Percentiles rank a stretch among this genome's conserved stretches.
Conservation (phyloP, 352 stramenopile species). For the Phytophthora hybrid region DNA sequence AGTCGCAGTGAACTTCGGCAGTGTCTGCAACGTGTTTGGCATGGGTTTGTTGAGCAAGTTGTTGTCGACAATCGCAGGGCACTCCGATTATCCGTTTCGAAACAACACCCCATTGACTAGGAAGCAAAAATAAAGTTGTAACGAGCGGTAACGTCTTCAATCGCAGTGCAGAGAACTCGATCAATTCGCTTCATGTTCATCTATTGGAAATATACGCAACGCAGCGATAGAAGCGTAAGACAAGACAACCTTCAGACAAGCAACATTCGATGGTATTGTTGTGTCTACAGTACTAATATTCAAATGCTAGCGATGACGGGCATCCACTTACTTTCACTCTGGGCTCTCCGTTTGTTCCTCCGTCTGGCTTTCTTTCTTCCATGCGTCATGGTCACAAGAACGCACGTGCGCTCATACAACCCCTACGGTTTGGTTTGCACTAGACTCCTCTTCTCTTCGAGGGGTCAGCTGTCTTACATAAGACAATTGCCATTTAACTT, state of each 20-base stretch:
- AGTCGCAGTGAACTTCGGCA: conserved; percentile 24
- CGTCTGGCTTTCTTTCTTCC: conserved; percentile 27
- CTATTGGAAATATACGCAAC: conserved; percentile 13
- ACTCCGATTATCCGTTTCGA: conserved; percentile 37
- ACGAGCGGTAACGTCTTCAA: conserved; percentile 9
- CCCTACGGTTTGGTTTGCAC: conserved; percentile 25
- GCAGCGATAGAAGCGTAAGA: conserved; percentile 14
- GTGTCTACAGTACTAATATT: conserved; percentile 8
- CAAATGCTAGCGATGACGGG: conserved; percentile 1
- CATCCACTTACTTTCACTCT: conserved; percentile 36
- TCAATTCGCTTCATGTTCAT: conserved; percentile 21
- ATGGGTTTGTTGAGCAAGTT: conserved; percentile 24
- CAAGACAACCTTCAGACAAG: conserved; percentile 18
- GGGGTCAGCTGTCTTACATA: conserved; percentile 22
- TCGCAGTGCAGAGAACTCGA: not conserved
- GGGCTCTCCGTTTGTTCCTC: conserved; percentile 23
- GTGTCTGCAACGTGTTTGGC: conserved; percentile 18
- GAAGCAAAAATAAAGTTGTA: conserved; percentile 39
- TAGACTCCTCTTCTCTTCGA: conserved; percentile 46
- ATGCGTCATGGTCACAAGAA: conserved; percentile 34
- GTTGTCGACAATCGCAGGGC: conserved; percentile 20
- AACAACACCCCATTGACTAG: conserved; percentile 27
- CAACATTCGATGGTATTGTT: conserved; percentile 12
- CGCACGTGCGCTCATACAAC: conserved; percentile 25
- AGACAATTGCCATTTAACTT: conserved; percentile 39